Base-by-base conservation (phyloP, 2,329 filamentous ascomycete genomes). In the Dryadomyces sulphureus region DNA sequence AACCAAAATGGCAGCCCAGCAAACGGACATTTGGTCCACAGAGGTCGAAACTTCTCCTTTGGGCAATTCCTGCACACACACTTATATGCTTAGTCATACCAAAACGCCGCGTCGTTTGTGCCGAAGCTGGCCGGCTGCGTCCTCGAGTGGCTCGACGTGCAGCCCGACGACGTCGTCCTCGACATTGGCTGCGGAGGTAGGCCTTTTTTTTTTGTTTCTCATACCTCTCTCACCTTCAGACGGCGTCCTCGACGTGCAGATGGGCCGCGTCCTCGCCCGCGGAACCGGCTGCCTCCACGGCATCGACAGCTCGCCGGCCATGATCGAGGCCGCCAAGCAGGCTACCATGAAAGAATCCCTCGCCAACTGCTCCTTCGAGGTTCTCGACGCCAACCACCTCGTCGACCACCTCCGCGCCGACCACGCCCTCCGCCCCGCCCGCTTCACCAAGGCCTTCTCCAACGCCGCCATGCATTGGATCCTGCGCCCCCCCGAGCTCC, bases 381-480 rank as follows among this genome's bases (percentile, higher is more conserved):
- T 69, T 25, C 45, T 68, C 47, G 69, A 76, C 55, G 67, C 64
- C 7, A 67, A 64, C 2, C 51, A 62, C 8, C 59, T 75, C 19
- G 42, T 56, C 38, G 53, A 54, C 16, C 54, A 56, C 9, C 52
- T 61, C 1, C 49, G n/a, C n/a, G n/a, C n/a, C n/a, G n/a, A n/a
- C n/a, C n/a, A n/a, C n/a, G n/a, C 56, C 34, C 58, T 72, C 2
- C 63, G 68, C 48, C 50, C 52, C 2, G 60, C 52, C 5, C 50
- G 52, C 5, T 73, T 66, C 57, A 68, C 56, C 50, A 81, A 81
- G 55, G 69, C 67, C 54, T 82, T 82, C 57, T 81, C 76, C 46
- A 81, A 81, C 54, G 78, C 78, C 0, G 78, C 77, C 0, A 65
- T 82, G 58, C 76, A 81, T 60, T 82, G 78, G 78, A 77, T 82